Base-by-base conservation (phyloP, 805 yeast species). In the Kockiozyma suomiensis region DNA sequence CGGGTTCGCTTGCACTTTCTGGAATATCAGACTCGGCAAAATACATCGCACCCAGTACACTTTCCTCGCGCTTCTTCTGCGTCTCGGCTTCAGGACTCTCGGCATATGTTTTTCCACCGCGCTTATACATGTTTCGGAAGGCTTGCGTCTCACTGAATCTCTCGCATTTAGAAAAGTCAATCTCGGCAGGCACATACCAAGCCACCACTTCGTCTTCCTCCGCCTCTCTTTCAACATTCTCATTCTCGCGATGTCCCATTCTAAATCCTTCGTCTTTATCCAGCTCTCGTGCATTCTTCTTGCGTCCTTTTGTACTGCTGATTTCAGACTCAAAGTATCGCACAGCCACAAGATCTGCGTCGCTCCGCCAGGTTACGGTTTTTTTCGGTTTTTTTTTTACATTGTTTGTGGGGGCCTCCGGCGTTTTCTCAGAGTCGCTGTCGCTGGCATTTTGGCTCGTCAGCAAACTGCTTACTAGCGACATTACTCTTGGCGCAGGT, bases 361-460 rank as follows among this genome's bases (percentile, higher is more conserved):
- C 76, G 25, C 65, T 48, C 40, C 65, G 65, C 77, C 77, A 74
- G 13, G 62, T 58, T 1, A 74, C 76, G 4, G 67, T 42, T 57
- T 73, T 74, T 54, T 47, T 28, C 61, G 61, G 54, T 60, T 70
- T 62, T 50, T 62, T 21, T 56, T 61, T 3, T 50, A 32, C 21
- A 21, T 19, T 23, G 54, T 19, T 19, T 54, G 56, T 21, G 54
- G 41, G 12, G 62, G 30, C 21, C 45, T 8, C 23, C 8, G 43
- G 2, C 25, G 35, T 32, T 15, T 47, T 19, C 28, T 59, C 30
- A 48, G 32, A 3, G 35, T 17, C 19, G 17, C 7, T 23, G 33
- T 49, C 53, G 17, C 45, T 2, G 19, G 42, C 42, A 21, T 17
- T 8, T 37, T 49, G 35, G 23, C 21, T 48, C 17, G 41, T 37